These are phyloP conservation scores for Capsicum pubescens DNA, from an alignment of 257 asterid species.

Conservation along the genomic window DNA sequence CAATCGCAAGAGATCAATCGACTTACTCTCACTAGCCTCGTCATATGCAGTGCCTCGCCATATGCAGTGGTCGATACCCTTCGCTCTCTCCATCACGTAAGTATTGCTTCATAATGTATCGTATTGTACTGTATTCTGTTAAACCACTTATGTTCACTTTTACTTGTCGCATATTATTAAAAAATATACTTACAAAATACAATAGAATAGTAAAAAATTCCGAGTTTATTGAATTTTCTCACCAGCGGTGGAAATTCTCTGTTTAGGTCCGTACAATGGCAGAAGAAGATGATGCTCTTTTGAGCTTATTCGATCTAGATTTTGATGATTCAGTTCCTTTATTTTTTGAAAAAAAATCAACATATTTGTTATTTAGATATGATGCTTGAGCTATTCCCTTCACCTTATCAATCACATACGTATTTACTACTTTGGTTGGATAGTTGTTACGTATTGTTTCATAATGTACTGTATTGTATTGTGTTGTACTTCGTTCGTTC, in stretches of 20 bases:
- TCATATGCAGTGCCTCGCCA: conserved; percentile 68
- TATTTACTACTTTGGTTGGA: no score
- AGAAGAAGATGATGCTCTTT: conserved; percentile 8
- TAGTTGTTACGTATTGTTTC: no score
- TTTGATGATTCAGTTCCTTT: conserved; percentile 31
- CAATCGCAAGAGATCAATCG: conserved; percentile 90
- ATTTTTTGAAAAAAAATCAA: conserved; percentile 73
- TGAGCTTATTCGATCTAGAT: conserved; percentile 18
- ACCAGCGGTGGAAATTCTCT: background rate
- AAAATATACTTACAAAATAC: no score
- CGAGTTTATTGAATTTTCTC: background rate
- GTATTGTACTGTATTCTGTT: no score
- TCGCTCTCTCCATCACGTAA: conserved; percentile 73
- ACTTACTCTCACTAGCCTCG: conserved; percentile 82
- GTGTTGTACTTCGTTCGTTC: no score
- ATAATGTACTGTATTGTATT: no score
- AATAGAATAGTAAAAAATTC: no score
- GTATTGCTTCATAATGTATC: background rate
- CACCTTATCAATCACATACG: no score
- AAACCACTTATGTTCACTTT: no score
- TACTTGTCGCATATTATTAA: no score
- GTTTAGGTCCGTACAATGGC: conserved; percentile 33
- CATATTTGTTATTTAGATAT: conserved; percentile 67
- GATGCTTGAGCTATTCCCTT: conserved; percentile 80
- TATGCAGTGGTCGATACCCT: conserved; percentile 80